Base-by-base conservation (phyloP, 768 basidiomycete species). In the Termitomyces sp. region DNA sequence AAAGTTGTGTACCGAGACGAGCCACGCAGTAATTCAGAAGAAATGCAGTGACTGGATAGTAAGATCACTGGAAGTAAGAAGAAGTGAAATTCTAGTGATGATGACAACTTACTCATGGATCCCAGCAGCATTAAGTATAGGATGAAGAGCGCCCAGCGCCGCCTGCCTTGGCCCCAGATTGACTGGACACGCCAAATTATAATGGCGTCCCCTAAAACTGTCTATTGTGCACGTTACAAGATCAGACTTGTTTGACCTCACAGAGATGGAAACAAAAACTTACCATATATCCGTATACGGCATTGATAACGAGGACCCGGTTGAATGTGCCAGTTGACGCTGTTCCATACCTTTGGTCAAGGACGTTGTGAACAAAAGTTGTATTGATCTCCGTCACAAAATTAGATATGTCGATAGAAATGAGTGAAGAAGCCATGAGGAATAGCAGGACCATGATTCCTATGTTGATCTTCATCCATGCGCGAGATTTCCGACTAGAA, bases 1-100 rank as follows among this genome's bases (percentile, higher is more conserved):
- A 45, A 40, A 59, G 54, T 38, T 56, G 30, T 6, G 54, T 59
- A 6, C 50, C 58, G 3, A 59, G 58, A 28, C 3, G n/a, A 22
- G 54, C 54, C 2, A 56, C 58, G 26, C 58, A 59, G 14, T 55
- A 59, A 7, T 49, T 55, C 54, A 59, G 46, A 16, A 59, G 58
- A 9, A 49, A 28, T 12, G 53, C 40, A 10, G 54, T 50, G 14
- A 59, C 58, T 59, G 28, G 45, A 14, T 9, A 40, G 43, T 0
- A 7, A 55, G 7, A 44, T 49, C 28, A 46, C 12, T 8, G 40
- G n/a, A 10, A 18, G 1, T 33, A 22, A 9, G 26, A 26, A 26
- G 26, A 30, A 7, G 24, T n/a, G n/a, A n/a, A n/a, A n/a, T n/a
- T n/a, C n/a, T n/a, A 30, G 22, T 26, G 22, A 7, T 12, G 20